These are phyloP conservation scores for Rhodotorula diobovata DNA, from an alignment of 768 basidiomycete genomes.

Conservation along the genomic window DNA sequence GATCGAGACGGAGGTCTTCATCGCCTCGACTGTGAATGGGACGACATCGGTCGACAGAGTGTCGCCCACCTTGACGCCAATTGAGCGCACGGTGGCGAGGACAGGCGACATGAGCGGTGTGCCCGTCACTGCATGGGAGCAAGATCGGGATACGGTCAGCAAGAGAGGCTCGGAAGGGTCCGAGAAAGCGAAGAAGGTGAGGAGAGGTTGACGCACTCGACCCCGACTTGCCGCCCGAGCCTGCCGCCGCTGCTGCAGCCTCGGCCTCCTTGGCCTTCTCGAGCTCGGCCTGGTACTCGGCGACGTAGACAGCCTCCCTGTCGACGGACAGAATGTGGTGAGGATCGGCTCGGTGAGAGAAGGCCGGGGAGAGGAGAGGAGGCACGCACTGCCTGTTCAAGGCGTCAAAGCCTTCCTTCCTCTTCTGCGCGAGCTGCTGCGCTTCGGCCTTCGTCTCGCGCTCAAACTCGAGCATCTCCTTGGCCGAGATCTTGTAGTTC, in stretches of 20 bases:
- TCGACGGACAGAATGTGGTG: not conserved
- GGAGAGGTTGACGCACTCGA: not conserved
- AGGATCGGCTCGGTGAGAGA: too few species aligned
- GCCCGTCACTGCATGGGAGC: conserved; percentile 48
- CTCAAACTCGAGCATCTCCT: conserved; percentile 52
- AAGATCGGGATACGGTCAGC: not conserved
- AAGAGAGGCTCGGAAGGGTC: not conserved
- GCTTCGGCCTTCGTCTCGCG: conserved; percentile 45
- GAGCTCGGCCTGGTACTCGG: conserved; percentile 13
- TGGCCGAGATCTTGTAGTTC: conserved; percentile 53
- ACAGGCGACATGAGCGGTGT: conserved; percentile 55
- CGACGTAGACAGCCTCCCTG: conserved; percentile 18
- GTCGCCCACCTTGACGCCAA: conserved; percentile 42
- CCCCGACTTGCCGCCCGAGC: not conserved
- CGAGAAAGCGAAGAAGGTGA: too few species aligned
- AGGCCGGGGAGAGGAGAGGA: not conserved
- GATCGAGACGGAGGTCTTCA: conserved; percentile 63
- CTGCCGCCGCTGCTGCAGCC: not conserved
- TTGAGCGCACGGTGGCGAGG: conserved; percentile 51
- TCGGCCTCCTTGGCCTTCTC: conserved; percentile 13
- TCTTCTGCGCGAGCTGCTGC: not conserved
- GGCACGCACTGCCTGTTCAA: conserved; percentile 18
- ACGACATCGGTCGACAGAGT: conserved; percentile 48
- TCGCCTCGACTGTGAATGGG: conserved; percentile 58
- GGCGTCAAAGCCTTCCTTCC: conserved; percentile 8